phyloP scores from a whole-genome alignment of 495 filamentous ascomycete species.

The Aspergillus avenaceus region DNA sequence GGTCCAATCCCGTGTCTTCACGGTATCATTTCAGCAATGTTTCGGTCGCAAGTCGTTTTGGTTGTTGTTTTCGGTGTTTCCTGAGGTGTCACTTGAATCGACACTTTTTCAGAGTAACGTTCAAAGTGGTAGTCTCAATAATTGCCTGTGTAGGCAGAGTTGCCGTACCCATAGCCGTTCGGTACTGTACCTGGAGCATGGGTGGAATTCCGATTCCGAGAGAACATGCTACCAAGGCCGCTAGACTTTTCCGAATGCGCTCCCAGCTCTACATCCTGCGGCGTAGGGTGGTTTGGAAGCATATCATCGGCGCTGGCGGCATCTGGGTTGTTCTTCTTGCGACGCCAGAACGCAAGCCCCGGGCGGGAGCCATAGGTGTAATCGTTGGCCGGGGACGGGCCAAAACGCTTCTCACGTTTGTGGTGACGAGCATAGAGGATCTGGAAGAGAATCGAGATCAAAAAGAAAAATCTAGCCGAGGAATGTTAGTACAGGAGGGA shows the following conservation, averaged over 20 bases:
- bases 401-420: constrained; percentile 74
- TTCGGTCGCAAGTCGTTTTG: no score
- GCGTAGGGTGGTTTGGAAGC: constrained; percentile 35
- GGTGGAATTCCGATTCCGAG: constrained; percentile 23
- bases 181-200: constrained; percentile 2
- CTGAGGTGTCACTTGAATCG: no score
- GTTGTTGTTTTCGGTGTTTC: no score
- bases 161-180: constrained; percentile 32
- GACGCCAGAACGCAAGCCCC: constrained; percentile 47
- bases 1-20: no score
- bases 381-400: constrained; percentile 70
- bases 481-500: constrained; percentile 2
- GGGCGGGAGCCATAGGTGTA: constrained; percentile 67
- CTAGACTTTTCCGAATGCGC: constrained; percentile 23
- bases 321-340: constrained; percentile 41
- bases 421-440: constrained; percentile 62
- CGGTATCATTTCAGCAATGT: no score
- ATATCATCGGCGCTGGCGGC: constrained; percentile 22
- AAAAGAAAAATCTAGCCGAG: constrained; percentile 57
- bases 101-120: background rate
- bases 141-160: constrained; percentile 37
- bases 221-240: constrained; percentile 4
- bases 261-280: constrained; percentile 33
- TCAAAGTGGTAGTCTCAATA: constrained; percentile 13
- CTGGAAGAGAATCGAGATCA: constrained; percentile 61